Conservation (phyloP, 2,329 filamentous ascomycete species). For the Talaromyces amestolkiae region DNA sequence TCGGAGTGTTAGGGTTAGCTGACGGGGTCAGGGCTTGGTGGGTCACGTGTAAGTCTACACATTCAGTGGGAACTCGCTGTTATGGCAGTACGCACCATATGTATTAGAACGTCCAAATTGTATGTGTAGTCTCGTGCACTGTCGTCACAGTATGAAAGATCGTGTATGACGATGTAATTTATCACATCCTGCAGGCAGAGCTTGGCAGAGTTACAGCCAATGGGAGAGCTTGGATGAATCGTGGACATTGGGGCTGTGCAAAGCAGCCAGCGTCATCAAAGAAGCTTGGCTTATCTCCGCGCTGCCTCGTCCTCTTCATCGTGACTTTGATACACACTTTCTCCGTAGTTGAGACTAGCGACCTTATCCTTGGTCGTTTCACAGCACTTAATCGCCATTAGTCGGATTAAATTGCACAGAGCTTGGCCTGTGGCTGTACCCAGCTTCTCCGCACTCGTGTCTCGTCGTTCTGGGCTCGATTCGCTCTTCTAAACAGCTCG, state of each 20-base stretch:
- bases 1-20: background rate
- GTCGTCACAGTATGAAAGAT: background rate
- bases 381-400: background rate
- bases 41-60: background rate
- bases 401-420: background rate
- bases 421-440: constrained; percentile 12
- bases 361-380: background rate
- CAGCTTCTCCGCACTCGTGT: constrained; percentile 12
- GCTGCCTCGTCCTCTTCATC: background rate
- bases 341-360: background rate
- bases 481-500: background rate
- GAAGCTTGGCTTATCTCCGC: constrained; percentile 9
- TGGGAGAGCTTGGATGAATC: background rate
- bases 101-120: background rate
- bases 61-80: background rate
- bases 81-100: background rate
- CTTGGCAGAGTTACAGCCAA: constrained; percentile 2
- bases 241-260: constrained; percentile 17
- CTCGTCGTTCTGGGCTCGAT: background rate
- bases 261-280: background rate
- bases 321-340: background rate
- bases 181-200: background rate
- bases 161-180: constrained; percentile 1
- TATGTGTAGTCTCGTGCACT: background rate
- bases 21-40: background rate